Percentiles rank a stretch among this genome's conserved stretches.
These are phyloP conservation scores for Dipodascopsis tothii DNA, from an alignment of 805 yeast species.

Conservation along the genomic window DNA sequence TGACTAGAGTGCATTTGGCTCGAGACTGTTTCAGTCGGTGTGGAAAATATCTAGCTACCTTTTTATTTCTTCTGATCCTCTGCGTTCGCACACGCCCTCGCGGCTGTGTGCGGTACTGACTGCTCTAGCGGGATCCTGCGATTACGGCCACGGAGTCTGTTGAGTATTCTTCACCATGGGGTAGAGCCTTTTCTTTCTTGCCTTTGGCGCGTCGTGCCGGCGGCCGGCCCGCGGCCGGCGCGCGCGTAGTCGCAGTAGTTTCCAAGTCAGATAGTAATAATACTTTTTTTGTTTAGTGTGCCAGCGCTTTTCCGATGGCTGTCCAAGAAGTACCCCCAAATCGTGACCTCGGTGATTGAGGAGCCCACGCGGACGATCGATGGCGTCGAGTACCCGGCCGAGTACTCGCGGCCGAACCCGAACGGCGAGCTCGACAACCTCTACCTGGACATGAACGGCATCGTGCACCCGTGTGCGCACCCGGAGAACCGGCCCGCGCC, in stretches of 20 bases:
- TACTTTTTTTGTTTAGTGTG: constrained; percentile 44
- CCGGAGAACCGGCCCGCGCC: constrained; percentile 97
- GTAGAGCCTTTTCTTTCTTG: constrained; percentile 5
- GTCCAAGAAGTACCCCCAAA: constrained; percentile 86
- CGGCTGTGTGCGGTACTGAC: not conserved
- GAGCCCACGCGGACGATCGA: constrained; percentile 49
- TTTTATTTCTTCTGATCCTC: constrained; percentile 35
- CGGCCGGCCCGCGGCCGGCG: too few relatives aligned
- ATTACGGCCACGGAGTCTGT: too few relatives aligned
- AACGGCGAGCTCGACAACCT: constrained; percentile 93
- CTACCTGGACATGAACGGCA: constrained; percentile 96
- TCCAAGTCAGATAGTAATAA: constrained; percentile 1
- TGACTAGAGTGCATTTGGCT: constrained; percentile 98
- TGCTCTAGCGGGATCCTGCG: not conserved
- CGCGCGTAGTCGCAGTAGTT: not conserved
- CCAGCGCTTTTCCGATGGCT: constrained; percentile 98
- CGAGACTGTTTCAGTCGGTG: constrained; percentile 81
- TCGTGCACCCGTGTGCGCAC: constrained; percentile 97
- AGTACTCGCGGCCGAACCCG: constrained; percentile 71
- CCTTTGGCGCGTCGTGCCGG: too few relatives aligned
- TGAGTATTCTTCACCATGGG: constrained; percentile 7
- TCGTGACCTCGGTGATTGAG: constrained; percentile 81
- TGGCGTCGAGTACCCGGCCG: constrained; percentile 57
- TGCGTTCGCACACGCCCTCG: too few relatives aligned
- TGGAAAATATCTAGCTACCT: constrained; percentile 97